phyloP scores from a whole-genome alignment of 306 rosid species.

The Betula pendula region DNA sequence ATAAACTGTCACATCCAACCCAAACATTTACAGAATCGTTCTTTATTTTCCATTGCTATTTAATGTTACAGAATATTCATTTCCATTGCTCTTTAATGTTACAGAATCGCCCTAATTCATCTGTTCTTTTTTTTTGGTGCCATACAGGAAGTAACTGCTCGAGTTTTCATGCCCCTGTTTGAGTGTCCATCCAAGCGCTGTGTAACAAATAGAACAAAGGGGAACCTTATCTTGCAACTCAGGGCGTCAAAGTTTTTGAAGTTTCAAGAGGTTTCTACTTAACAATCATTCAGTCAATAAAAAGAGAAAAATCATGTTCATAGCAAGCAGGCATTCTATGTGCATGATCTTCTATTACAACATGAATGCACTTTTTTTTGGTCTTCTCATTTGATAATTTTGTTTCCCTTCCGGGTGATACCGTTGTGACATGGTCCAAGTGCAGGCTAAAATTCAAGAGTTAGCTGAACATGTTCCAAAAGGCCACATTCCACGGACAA shows the following conservation, averaged over 20 bases:
- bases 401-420: neutral
- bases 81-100: neutral
- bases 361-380: conserved; percentile 15
- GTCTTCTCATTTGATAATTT: conserved; percentile 8
- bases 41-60: conserved; percentile 3
- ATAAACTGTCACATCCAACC: neutral
- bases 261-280: conserved; percentile 81
- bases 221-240: conserved; percentile 87
- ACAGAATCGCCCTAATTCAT: conserved; percentile 2
- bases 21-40: neutral
- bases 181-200: conserved; percentile 93
- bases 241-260: conserved; percentile 96
- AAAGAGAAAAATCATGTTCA: conserved; percentile 2
- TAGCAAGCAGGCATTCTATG: conserved; percentile 10
- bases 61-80: neutral
- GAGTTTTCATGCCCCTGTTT: conserved; percentile 90
- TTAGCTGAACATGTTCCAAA: conserved; percentile 97
- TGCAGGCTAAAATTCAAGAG: conserved; percentile 98
- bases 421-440: conserved; percentile 29
- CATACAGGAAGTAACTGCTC: conserved; percentile 92
- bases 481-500: conserved; percentile 95
- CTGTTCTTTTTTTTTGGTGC: conserved; percentile 19
- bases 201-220: conserved; percentile 57
- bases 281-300: conserved; percentile 16
- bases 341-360: conserved; percentile 3